Conservation (phyloP, 2,329 filamentous ascomycete genomes). For the Paecilomyces niveus region DNA sequence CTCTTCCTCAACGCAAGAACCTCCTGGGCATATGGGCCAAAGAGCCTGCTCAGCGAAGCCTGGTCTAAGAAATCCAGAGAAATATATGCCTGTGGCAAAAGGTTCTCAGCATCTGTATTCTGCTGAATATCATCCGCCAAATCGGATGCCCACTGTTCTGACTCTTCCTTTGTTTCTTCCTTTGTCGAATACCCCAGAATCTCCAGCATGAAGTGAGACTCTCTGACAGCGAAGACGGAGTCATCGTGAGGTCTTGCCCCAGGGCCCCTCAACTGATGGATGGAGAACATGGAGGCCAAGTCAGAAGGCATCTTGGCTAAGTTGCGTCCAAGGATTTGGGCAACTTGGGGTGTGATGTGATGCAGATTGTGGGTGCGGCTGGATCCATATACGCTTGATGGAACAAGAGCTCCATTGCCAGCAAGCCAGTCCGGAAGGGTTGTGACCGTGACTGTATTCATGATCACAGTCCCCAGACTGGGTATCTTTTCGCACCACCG, state of each 20-base stretch:
- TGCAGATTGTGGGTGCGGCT: constrained; percentile 14
- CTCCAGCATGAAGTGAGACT: constrained; percentile 31
- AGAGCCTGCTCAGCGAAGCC: constrained; percentile 22
- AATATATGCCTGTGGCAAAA: constrained; percentile 24
- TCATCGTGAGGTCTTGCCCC: constrained; percentile 11
- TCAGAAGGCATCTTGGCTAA: constrained; percentile 12
- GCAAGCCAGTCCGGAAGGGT: constrained; percentile 14
- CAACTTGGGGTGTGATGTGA: constrained; percentile 17
- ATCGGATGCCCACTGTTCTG: constrained; percentile 15
- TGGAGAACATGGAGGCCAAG: constrained; percentile 17
- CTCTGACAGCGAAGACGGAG: constrained; percentile 22
- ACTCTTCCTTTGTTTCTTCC: constrained; percentile 14
- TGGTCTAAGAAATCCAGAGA: constrained; percentile 20
- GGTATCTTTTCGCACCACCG: constrained; percentile 21
- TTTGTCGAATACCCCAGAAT: constrained; percentile 19
- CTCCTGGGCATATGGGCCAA: constrained; percentile 16
- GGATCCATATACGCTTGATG: constrained; percentile 12
- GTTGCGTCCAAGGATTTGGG: constrained; percentile 18
- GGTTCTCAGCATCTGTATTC: constrained; percentile 16
- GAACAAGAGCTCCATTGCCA: constrained; percentile 10
- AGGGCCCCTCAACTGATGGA: constrained; percentile 21
- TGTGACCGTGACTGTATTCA: constrained; percentile 18
- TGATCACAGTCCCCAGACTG: constrained; percentile 16
- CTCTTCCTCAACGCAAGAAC: constrained; percentile 21
- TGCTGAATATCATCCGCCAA: constrained; percentile 10